A percentile compares a stretch with the other conserved stretches of the same genome.
Conservation (phyloP, 768 basidiomycete species). For the Termitomyces sp. region DNA sequence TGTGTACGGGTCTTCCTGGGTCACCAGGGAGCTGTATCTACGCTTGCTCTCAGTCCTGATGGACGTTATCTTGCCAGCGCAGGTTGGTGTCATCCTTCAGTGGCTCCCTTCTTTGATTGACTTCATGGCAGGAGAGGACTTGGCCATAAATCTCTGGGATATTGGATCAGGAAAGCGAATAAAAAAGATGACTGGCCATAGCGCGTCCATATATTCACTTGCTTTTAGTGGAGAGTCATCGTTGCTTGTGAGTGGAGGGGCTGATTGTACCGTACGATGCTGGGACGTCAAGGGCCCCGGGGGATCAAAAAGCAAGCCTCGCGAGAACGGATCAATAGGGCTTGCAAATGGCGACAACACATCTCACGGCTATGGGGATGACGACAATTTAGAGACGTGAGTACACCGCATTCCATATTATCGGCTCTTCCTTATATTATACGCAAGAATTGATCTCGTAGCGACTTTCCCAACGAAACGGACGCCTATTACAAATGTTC, state of each 20-base stretch:
- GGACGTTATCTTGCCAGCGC: slow-evolving; percentile 92
- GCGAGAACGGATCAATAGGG: slow-evolving; percentile 44
- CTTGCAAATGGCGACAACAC: slow-evolving; percentile 17
- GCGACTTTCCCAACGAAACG: slow-evolving; percentile 94
- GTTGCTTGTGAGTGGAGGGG: slow-evolving; percentile 83
- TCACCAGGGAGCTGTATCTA: slow-evolving; percentile 84
- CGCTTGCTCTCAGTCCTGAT: slow-evolving; percentile 88
- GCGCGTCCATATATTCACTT: slow-evolving; percentile 82
- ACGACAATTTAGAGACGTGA: slow-evolving; percentile 68
- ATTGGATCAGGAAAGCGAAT: slow-evolving; percentile 90
- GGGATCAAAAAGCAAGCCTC: slow-evolving; percentile 50
- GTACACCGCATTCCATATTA: slow-evolving; percentile 21
- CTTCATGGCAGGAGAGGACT: slow-evolving; percentile 64
- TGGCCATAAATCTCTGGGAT: slow-evolving; percentile 95
- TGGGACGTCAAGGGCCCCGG: slow-evolving; percentile 92
- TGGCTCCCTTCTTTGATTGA: background rate
- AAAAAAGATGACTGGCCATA: slow-evolving; percentile 96
- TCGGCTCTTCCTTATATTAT: slow-evolving; percentile 7
- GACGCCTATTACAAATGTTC: slow-evolving; percentile 87
- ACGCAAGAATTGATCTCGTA: slow-evolving; percentile 71
- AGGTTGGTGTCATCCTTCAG: slow-evolving; percentile 34
- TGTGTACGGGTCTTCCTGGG: slow-evolving; percentile 96
- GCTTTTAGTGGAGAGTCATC: slow-evolving; percentile 91
- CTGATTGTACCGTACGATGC: slow-evolving; percentile 96
- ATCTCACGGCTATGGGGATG: slow-evolving; percentile 39